phyloP scores from a whole-genome alignment of 192 early-diverging fungal genomes.

The Coemansia sp. region DNA sequence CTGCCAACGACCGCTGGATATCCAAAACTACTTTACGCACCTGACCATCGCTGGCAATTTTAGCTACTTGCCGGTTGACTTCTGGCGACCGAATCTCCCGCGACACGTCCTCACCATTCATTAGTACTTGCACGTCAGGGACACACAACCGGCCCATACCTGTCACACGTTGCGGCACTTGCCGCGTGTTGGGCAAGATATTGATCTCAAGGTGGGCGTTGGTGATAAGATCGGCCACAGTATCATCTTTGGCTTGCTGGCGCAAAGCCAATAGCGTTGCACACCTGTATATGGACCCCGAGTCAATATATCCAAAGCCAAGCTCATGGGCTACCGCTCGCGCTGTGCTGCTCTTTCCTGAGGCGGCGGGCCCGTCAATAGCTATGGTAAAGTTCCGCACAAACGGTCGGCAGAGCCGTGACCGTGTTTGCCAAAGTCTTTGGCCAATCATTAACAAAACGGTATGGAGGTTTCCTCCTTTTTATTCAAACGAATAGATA shows the following conservation, averaged over 20 bases:
- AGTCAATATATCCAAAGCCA: conserved; percentile 74
- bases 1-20: conserved; percentile 60
- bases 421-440: neutral
- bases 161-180: conserved; percentile 10
- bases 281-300: conserved; percentile 68
- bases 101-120: conserved; percentile 68
- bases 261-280: conserved; percentile 38
- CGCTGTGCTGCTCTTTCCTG: conserved; percentile 82
- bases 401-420: neutral
- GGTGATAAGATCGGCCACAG: conserved; percentile 28
- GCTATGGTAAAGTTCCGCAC: conserved; percentile 56
- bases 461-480: too few species aligned
- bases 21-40: conserved; percentile 59
- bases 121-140: conserved; percentile 33
- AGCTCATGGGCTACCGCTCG: conserved; percentile 65
- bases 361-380: conserved; percentile 80
- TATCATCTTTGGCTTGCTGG: conserved; percentile 10
- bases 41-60: conserved; percentile 59
- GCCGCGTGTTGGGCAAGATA: conserved; percentile 20
- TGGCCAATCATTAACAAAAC: neutral
- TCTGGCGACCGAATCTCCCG: conserved; percentile 58
- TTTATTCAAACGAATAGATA: too few species aligned
- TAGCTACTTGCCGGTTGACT: conserved; percentile 60
- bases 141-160: conserved; percentile 24
- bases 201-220: conserved; percentile 22